Evolutionary conservation across 2,329 filamentous ascomycete genomes (phyloP).

Genomic region (Cladophialophora carrionii): DNA sequence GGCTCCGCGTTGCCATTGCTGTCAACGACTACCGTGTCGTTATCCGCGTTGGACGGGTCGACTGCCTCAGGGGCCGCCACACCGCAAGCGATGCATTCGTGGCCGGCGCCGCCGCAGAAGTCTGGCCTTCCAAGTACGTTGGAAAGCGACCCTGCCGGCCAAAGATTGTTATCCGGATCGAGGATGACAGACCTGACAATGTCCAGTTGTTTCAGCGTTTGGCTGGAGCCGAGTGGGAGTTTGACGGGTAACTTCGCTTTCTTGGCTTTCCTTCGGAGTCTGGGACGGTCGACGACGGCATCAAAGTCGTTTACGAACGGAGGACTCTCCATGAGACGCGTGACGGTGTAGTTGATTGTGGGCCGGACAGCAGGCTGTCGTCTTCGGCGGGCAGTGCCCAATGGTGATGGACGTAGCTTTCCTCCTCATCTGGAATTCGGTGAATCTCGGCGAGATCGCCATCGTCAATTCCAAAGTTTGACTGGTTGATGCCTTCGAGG

Average conservation of each 20-base stretch:
- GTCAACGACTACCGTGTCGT: not conserved
- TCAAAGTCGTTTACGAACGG: slow-evolving; percentile 11
- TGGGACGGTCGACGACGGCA: slow-evolving; percentile 1
- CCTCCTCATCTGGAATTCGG: slow-evolving; percentile 2
- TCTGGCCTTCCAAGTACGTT: slow-evolving; percentile 10
- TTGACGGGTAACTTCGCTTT: not conserved
- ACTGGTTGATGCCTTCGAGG: not conserved
- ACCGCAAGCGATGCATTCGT: slow-evolving; percentile 12
- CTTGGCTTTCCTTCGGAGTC: not conserved
- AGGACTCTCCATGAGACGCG: slow-evolving; percentile 5
- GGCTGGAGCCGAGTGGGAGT: not conserved
- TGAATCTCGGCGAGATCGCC: slow-evolving; percentile 18
- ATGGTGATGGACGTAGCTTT: slow-evolving; percentile 19
- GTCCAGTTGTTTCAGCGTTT: slow-evolving; percentile 17
- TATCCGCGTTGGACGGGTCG: not conserved
- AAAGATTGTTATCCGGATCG: slow-evolving; percentile 9
- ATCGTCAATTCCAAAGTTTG: slow-evolving; percentile 25
- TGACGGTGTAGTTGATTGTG: slow-evolving; percentile 22
- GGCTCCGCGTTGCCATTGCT: not conserved
- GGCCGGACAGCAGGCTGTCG: slow-evolving; percentile 5
- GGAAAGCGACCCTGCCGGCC: not conserved
- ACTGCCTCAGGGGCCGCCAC: not conserved
- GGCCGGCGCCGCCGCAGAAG: slow-evolving; percentile 12
- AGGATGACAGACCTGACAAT: slow-evolving; percentile 19
- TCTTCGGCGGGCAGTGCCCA: slow-evolving; percentile 20